Base-by-base conservation (phyloP, 73 alveolate species). In the Symbiodinium pilosum region DNA sequence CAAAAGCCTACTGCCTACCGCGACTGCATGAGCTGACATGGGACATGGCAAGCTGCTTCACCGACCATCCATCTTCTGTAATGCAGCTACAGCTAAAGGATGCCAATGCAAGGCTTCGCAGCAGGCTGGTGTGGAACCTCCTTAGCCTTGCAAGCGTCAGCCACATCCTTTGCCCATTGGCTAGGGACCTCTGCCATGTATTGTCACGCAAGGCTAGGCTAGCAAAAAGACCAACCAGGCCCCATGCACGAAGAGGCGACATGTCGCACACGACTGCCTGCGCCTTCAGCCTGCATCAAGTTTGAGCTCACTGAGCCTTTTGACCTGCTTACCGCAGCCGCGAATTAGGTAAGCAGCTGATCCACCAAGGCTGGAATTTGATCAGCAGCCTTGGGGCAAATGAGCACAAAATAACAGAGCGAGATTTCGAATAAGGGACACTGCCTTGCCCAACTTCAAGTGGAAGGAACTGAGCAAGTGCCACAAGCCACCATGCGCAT, bases 391-490 rank as follows among this genome's bases (percentile, higher is more conserved):
- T n/a, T 91, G 51, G 9, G 73, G 26, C 26, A 21, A n/a, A n/a
- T n/a, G n/a, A n/a, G n/a, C n/a, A n/a, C n/a, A n/a, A n/a, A n/a
- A n/a, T n/a, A n/a, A n/a, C n/a, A n/a, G n/a, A n/a, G n/a, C n/a
- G n/a, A n/a, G n/a, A n/a, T n/a, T n/a, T n/a, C n/a, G n/a, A 47
- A 14, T 14, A 47, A 14, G 59, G 59, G 21, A 47, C n/a, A 11
- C 44, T 3, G 77, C 97, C 88, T 68, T 91, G 97, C 97, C 97
- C 89, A 91, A 51, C 97, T 69, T 43, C 75, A 91, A 77, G 97
- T 91, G 97, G 47, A 91, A 91, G 14, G 97, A 88, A 64, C 97
- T 91, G 41, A 32, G 43, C 81, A 26, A 28, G n/a, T n/a, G n/a
- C n/a, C n/a, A n/a, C n/a, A n/a, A 64, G 12, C 12, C 14, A 6